Conservation (phyloP, 1,284 basidiomycete genomes). For the Irpex sp. region DNA sequence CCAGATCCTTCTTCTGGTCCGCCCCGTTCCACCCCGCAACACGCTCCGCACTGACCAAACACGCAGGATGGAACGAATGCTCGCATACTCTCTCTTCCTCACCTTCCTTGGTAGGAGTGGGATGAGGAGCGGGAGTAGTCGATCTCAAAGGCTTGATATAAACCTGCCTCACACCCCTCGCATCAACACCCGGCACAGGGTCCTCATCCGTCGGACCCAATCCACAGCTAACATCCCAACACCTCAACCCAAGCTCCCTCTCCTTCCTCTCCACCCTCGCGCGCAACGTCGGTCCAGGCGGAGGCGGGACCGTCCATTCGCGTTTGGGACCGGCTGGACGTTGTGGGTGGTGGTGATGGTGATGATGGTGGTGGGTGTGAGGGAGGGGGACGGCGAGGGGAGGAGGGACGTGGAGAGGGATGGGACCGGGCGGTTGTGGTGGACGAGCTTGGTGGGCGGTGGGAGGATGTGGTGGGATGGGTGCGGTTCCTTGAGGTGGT, state of each 20-base stretch:
- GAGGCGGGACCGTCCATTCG: slow-evolving; percentile 32
- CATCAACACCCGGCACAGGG: slow-evolving; percentile 35
- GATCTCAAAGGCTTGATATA: slow-evolving; percentile 31
- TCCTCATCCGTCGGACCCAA: slow-evolving; percentile 73
- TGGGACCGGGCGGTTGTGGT: slow-evolving; percentile 9
- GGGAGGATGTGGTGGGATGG: background rate
- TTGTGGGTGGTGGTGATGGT: background rate
- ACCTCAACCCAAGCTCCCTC: slow-evolving; percentile 62
- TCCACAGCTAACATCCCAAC: slow-evolving; percentile 64
- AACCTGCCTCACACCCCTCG: slow-evolving; percentile 37
- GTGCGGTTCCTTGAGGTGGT: background rate
- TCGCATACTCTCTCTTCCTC: slow-evolving; percentile 35
- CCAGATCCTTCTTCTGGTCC: slow-evolving; percentile 26
- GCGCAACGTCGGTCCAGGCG: slow-evolving; percentile 47
- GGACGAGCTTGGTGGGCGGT: background rate
- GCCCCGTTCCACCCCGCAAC: slow-evolving; percentile 55
- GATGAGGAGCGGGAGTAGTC: background rate
- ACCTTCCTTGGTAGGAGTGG: background rate
- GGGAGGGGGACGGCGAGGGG: no score
- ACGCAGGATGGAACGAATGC: slow-evolving; percentile 65
- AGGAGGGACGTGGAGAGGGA: slow-evolving; percentile 3
- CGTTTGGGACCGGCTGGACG: slow-evolving; percentile 19
- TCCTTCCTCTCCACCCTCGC: slow-evolving; percentile 61
- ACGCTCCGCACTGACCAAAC: slow-evolving; percentile 68
- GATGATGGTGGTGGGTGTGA: background rate